phyloP scores from a whole-genome alignment of 139 green algal genomes.

The Micromonas commoda region DNA sequence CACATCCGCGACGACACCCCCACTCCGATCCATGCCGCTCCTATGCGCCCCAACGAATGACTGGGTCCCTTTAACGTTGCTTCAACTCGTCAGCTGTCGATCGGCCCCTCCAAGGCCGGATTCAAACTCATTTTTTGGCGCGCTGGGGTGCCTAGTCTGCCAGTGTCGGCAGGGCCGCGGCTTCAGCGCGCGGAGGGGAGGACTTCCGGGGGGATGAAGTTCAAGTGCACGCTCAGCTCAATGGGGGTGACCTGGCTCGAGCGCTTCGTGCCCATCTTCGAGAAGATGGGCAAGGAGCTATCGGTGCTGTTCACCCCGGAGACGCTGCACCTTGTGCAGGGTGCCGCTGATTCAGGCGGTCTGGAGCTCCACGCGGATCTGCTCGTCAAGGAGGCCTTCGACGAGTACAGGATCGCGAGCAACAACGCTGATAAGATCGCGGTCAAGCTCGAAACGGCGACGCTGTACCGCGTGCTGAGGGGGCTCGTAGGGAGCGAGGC shows the following conservation, averaged over 20 bases:
- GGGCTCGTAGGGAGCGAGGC: neutral
- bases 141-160: too few relatives aligned
- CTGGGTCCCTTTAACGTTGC: too few relatives aligned
- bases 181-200: too few relatives aligned
- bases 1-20: too few relatives aligned
- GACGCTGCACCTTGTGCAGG: neutral
- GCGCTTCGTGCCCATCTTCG: conserved; percentile 4
- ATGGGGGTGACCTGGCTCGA: conserved; percentile 12
- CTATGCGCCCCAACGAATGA: too few relatives aligned
- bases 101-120: too few relatives aligned
- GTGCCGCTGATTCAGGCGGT: neutral
- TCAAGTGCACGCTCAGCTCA: neutral
- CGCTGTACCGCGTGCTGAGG: neutral
- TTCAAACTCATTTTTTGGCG: too few relatives aligned
- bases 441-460: neutral
- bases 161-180: too few relatives aligned
- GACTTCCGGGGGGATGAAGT: too few relatives aligned
- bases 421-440: neutral
- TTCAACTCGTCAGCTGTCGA: too few relatives aligned
- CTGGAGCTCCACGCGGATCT: conserved; percentile 12
- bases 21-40: too few relatives aligned
- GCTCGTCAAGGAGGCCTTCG: neutral
- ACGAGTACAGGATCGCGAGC: neutral
- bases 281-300: neutral
- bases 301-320: neutral